A percentile compares a stretch with the other conserved stretches of the same genome.
Conservation (phyloP, 768 basidiomycete species). For the Suillus plorans region DNA sequence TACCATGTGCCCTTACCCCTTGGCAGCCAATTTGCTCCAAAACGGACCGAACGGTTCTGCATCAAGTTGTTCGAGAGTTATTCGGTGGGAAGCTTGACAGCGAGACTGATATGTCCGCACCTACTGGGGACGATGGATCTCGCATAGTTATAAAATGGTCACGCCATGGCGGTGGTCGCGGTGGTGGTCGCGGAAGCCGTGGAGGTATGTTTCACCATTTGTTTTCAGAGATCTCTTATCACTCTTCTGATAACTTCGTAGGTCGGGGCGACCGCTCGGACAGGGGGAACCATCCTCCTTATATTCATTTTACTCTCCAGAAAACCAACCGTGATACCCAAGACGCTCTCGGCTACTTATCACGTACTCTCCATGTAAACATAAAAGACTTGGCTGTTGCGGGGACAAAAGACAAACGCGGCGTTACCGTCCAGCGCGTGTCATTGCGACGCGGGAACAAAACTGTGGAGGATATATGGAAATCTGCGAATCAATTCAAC, state of each 20-base stretch:
- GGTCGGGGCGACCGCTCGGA: slow-evolving; percentile 43
- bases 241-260: slow-evolving; percentile 3
- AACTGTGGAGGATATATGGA: slow-evolving; percentile 85
- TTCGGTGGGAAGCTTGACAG: slow-evolving; percentile 86
- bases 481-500: slow-evolving; percentile 66
- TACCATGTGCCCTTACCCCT: slow-evolving; percentile 9
- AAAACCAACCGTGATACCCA: slow-evolving; percentile 98
- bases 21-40: slow-evolving; percentile 81
- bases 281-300: slow-evolving; percentile 75
- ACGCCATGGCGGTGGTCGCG: slow-evolving; percentile 46
- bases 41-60: slow-evolving; percentile 75
- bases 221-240: not conserved
- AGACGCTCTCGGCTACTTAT: slow-evolving; percentile 81
- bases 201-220: slow-evolving; percentile 14
- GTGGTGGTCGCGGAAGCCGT: slow-evolving; percentile 42
- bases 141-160: slow-evolving; percentile 82
- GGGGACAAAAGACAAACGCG: slow-evolving; percentile 98
- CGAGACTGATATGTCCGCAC: slow-evolving; percentile 60
- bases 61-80: slow-evolving; percentile 74
- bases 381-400: slow-evolving; percentile 85
- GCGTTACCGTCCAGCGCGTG: slow-evolving; percentile 92
- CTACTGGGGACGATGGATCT: slow-evolving; percentile 63
- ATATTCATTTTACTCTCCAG: slow-evolving; percentile 94
- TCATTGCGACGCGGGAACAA: slow-evolving; percentile 74
- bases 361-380: slow-evolving; percentile 73